Evolutionary conservation across 169 alveolate species (phyloP).

Genomic region (Plasmodium coatneyi): DNA sequence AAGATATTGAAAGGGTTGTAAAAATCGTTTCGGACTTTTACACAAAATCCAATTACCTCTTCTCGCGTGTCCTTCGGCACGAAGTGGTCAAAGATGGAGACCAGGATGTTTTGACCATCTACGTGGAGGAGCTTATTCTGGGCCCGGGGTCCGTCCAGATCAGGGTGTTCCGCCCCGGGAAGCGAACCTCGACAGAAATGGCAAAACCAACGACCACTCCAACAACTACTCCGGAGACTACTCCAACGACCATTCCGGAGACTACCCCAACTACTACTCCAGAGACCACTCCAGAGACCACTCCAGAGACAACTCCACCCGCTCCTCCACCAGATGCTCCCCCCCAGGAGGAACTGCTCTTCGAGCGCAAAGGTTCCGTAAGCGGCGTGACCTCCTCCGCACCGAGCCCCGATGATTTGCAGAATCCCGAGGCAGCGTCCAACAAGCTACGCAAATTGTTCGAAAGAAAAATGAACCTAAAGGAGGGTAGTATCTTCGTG

Average conservation of each 20-base stretch:
- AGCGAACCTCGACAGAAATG: too few relatives aligned
- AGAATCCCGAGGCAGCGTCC: background rate
- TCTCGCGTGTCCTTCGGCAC: conserved; percentile 39
- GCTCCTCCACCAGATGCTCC: background rate
- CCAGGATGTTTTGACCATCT: conserved; percentile 5
- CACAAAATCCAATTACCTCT: background rate
- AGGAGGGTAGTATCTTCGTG: conserved; percentile 41
- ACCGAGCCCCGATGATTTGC: conserved; percentile 7
- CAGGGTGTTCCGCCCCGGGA: background rate
- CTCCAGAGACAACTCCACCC: background rate
- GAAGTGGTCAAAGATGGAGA: conserved; percentile 17
- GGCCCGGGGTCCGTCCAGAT: conserved; percentile 21
- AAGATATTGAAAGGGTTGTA: conserved; percentile 50
- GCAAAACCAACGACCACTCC: background rate
- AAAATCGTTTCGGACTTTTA: conserved; percentile 54
- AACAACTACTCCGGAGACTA: background rate
- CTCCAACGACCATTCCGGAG: background rate
- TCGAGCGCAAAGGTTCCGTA: conserved; percentile 21
- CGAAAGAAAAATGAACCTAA: conserved; percentile 69
- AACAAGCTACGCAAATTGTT: conserved; percentile 17
- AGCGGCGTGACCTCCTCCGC: background rate
- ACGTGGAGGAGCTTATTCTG: conserved; percentile 39
- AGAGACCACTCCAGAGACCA: background rate
- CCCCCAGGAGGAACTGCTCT: conserved; percentile 2
- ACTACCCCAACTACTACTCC: background rate